Percentiles rank a stretch among this genome's conserved stretches.
Conservation (phyloP, 192 early-diverging fungal genomes). For the Polychytrium aggregatum region DNA sequence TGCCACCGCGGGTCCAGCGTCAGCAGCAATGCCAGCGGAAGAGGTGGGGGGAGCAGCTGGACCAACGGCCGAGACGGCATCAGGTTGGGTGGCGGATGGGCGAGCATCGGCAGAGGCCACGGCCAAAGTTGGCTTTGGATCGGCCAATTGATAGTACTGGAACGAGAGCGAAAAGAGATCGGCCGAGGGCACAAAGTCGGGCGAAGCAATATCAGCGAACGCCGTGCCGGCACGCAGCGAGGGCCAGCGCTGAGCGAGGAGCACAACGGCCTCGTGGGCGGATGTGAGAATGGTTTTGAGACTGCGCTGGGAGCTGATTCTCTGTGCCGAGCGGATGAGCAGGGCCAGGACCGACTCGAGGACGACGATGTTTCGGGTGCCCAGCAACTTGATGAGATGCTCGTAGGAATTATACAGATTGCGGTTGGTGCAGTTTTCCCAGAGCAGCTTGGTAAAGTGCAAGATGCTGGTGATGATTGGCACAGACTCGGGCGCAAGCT, state of each 20-base stretch:
- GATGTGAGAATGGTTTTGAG: slow-evolving; percentile 30
- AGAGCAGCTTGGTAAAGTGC: slow-evolving; percentile 63
- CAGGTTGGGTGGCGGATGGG: too few relatives aligned
- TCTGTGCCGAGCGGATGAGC: slow-evolving; percentile 77
- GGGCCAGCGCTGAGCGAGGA: slow-evolving; percentile 56
- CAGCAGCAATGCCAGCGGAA: neutral
- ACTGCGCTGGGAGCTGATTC: slow-evolving; percentile 69
- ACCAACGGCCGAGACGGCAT: too few relatives aligned
- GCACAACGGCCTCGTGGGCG: slow-evolving; percentile 42
- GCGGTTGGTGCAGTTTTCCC: slow-evolving; percentile 92
- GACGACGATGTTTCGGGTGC: slow-evolving; percentile 68
- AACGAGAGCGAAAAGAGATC: too few relatives aligned
- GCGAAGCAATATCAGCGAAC: too few relatives aligned
- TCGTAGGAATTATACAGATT: slow-evolving; percentile 88
- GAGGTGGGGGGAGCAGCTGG: too few relatives aligned
- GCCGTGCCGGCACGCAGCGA: too few relatives aligned
- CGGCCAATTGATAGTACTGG: too few relatives aligned
- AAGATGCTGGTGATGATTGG: slow-evolving; percentile 52
- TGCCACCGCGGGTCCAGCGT: neutral
- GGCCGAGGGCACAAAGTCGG: too few relatives aligned
- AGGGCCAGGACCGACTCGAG: slow-evolving; percentile 67
- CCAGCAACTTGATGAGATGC: slow-evolving; percentile 69
- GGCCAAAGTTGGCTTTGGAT: too few relatives aligned
- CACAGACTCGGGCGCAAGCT: slow-evolving; percentile 46
- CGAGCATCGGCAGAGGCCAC: too few relatives aligned